Base-by-base conservation (phyloP, 2,329 filamentous ascomycete species). In the Diaporthe sp. region DNA sequence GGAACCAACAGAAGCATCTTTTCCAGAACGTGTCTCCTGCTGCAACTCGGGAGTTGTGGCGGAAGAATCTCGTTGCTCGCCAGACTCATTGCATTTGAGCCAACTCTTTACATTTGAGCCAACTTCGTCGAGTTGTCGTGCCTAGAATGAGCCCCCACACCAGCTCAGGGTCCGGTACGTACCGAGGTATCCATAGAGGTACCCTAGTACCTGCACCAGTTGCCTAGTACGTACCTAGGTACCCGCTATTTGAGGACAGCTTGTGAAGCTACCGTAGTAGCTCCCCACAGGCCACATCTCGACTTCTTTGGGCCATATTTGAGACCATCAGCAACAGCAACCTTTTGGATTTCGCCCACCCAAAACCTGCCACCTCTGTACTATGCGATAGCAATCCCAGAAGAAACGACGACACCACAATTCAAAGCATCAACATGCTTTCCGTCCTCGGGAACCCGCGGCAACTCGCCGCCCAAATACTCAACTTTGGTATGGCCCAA, bases 401-500 rank as follows among this genome's bases (percentile, higher is more conserved):
- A n/a, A 58, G 3, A 37, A 34, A 17, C 34, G 8, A 51, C 34
- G 31, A 49, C 31, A 73, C n/a, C 25, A 60, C 37, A 44, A 8
- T 46, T 25, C 72, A 58, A 42, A 72, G 76, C 81, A 86, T 73
- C 75, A 22, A 8, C 42, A 96, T 96, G 94, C 81, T 96, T 78
- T 91, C 92, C 60, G 86, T 88, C 78, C 88, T 97, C 78, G 86
- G 88, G 76, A 95, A 95, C 84, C 93, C 94, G 79, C 93, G 95
- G 84, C 95, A 97, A 84, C 90, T 94, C 73, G 92, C 95, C 80
- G 89, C 92, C 67, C 95, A 98, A 88, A 85, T 96, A 79, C 91
- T 98, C 82, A 98, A 97, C 86, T 98, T 98, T 84, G 95, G 76
- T 77, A 72, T 25, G 73, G 12, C 34, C 37, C 25, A 55, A 58